Evolutionary conservation across 2,329 filamentous ascomycete genomes (phyloP), one percentile per base, ranked within the genome.

Genomic region (Pseudogymnoascus sp.): DNA sequence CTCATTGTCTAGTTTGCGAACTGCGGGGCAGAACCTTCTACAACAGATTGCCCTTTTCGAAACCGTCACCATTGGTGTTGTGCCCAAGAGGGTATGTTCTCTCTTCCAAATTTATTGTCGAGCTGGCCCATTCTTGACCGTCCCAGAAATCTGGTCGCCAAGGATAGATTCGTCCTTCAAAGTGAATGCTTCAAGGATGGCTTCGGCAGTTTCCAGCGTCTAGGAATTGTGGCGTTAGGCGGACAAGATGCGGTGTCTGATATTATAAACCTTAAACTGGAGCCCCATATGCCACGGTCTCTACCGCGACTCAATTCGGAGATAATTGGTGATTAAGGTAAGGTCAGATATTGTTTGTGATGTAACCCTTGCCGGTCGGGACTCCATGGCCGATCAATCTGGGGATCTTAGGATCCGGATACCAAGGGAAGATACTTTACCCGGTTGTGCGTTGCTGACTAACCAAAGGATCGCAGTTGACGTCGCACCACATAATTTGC

Each of bases 401-500:
- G 51, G 51, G 51, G 51, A 54, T 31, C n/a, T 54, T 13, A 19
- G n/a, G 48, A 57, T 34, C 25, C 28, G 51, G 45, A 13, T 23
- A 34, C 16, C 7, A 4, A 1, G 28, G 51, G 51, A 34, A 57
- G 25, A 57, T 34, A 34, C 51, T 57, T 57, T 57, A 57, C 51
- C 51, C 51, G 51, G 28, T 2, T 16, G 2, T 31, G 25, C 25
- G 23, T 28, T 19, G 51, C 28, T 57, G 51, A 57, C 51, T 57
- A 57, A 57, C 14, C 51, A 57, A 7, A 57, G 51, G 8, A 34
- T 57, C 16, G 25, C n/a, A 10, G 51, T 57, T 34, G 51, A 57
- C 51, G 51, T 57, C 51, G 51, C 51, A 57, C 51, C n/a, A 57
- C 51, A 57, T 57, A 21, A 34, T 19, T 34, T 57, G 51, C 51